These are phyloP conservation scores for Collybia sordida DNA, from an alignment of 768 basidiomycete genomes.

Conservation along the genomic window DNA sequence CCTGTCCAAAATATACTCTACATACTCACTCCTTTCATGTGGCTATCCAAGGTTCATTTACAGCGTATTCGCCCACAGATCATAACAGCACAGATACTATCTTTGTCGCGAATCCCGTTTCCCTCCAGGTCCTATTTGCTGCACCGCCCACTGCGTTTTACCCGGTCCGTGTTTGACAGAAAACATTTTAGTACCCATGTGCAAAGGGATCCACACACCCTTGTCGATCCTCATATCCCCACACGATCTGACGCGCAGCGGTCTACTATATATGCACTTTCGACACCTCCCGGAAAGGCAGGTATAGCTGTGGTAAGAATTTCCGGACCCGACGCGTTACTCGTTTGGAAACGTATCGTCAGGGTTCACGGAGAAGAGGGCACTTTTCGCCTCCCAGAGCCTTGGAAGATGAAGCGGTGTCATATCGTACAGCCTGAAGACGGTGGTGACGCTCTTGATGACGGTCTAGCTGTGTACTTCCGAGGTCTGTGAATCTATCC, in stretches of 20 bases:
- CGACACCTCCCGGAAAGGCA: slow-evolving; percentile 83
- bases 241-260: slow-evolving; percentile 50
- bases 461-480: slow-evolving; percentile 82
- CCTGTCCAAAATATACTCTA: no score
- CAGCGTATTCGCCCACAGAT: no score
- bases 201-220: no score
- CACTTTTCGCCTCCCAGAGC: slow-evolving; percentile 35
- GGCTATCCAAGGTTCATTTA: no score
- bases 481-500: slow-evolving; percentile 45
- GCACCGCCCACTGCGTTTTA: no score
- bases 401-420: slow-evolving; percentile 74
- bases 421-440: slow-evolving; percentile 62
- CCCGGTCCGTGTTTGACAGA: no score
- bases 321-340: slow-evolving; percentile 71
- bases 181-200: no score
- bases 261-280: slow-evolving; percentile 84
- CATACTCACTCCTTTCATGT: no score
- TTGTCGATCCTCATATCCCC: no score
- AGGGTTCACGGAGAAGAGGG: slow-evolving; percentile 4
- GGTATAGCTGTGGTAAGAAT: slow-evolving; percentile 83
- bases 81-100: no score
- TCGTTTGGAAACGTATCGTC: slow-evolving; percentile 65
- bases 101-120: no score
- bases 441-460: slow-evolving; percentile 61
- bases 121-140: no score